Base-by-base conservation (phyloP, 2,329 filamentous ascomycete species). In the Hymenoscyphus salicellus region DNA sequence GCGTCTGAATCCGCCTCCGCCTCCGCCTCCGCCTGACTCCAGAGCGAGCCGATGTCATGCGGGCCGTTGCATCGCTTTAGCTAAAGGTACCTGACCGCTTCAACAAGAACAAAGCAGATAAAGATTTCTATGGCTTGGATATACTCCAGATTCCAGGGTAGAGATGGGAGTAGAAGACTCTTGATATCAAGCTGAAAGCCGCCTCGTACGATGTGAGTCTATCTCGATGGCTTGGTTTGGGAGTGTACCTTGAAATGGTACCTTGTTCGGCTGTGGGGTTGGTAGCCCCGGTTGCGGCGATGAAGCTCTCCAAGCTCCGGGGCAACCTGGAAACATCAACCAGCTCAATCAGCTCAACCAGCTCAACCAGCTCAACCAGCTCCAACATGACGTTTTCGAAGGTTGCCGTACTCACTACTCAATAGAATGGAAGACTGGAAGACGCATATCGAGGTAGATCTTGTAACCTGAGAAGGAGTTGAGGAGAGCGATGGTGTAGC, bases 1-100 rank as follows among this genome's bases (percentile, higher is more conserved):
- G 55, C 60, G 58, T 64, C 64, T 32, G 58, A 52, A 49, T 11
- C 43, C 43, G n/a, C 20, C n/a, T 43, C 41, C 41, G 41, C 41
- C 41, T 23, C n/a, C n/a, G 41, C 7, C n/a, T 49, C 43, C 43
- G 46, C 46, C 46, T 52, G 46, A 52, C 46, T 52, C 46, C 23
- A 23, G 20, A 49, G 43, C 43, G 46, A 49, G 43, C 43, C 43
- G 26, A 52, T 52, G 46, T 52, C 46, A 52, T 52, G 46, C 46
- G 46, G 46, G 20, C 46, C 46, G 46, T 23, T 52, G 46, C 46
- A 26, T 23, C 43, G 10, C 43, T 23, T 11, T 23, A 23, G 10
- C 10, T 30, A 49, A 23, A 43, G 41, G 17, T 43, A n/a, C 41
- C 41, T 23, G 41, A 52, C 20, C 46, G 46, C 36, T 26, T 26